Conservation (phyloP, 2,329 filamentous ascomycete genomes). For the Macrophomina pseudophaseolina region DNA sequence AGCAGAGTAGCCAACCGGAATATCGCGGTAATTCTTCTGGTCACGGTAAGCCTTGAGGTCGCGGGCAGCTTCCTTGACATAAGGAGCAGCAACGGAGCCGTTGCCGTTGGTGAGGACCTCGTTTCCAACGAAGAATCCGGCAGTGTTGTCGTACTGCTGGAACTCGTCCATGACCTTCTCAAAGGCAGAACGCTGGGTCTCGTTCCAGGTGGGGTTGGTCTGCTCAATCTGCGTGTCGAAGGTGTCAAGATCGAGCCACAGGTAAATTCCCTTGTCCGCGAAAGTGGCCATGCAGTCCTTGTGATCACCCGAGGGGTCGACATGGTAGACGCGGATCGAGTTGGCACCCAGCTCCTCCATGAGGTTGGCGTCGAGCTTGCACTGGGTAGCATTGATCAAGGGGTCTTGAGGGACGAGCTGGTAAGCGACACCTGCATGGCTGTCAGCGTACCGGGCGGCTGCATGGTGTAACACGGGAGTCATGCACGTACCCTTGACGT, state of each 20-base stretch:
- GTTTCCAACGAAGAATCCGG: conserved; percentile 87
- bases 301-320: conserved; percentile 74
- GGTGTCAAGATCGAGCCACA: conserved; percentile 82
- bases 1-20: conserved; percentile 86
- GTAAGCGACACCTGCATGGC: conserved; percentile 2
- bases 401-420: conserved; percentile 71
- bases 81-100: conserved; percentile 72
- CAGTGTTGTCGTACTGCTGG: conserved; percentile 76
- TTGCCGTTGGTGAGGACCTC: conserved; percentile 72
- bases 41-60: conserved; percentile 85
- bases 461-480: conserved; percentile 3
- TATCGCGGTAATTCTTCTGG: conserved; percentile 75
- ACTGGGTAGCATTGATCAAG: conserved; percentile 76
- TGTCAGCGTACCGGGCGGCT: not conserved
- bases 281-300: conserved; percentile 81
- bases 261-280: conserved; percentile 79
- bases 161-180: conserved; percentile 77
- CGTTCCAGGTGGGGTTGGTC: conserved; percentile 71
- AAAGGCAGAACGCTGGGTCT: conserved; percentile 72
- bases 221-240: conserved; percentile 68
- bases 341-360: conserved; percentile 85
- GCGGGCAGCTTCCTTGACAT: conserved; percentile 78
- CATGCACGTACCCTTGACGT: conserved; percentile 71
- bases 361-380: conserved; percentile 72
- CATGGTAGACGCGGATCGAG: conserved; percentile 86